A percentile compares a stretch with the other conserved stretches of the same genome.
These are phyloP conservation scores for Coemansia sp. DNA, from an alignment of 192 early-diverging fungal species.

Conservation along the genomic window DNA sequence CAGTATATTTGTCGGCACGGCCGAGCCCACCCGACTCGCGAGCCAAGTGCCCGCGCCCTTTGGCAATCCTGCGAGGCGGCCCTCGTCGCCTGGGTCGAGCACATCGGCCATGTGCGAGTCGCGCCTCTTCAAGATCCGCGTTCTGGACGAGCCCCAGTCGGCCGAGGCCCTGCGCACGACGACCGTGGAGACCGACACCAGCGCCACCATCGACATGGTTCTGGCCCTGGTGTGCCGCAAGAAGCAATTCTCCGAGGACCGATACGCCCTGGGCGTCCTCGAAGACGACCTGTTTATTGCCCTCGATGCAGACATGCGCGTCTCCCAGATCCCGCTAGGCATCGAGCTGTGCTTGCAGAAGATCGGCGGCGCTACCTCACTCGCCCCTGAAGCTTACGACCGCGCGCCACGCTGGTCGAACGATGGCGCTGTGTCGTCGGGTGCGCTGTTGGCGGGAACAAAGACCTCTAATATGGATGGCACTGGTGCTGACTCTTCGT, in stretches of 20 bases:
- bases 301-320: constrained; percentile 75
- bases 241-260: constrained; percentile 78
- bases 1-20: constrained; percentile 36
- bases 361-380: constrained; percentile 21
- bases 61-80: background rate
- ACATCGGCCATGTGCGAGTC: constrained; percentile 9
- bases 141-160: constrained; percentile 23
- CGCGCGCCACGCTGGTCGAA: background rate
- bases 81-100: background rate
- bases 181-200: constrained; percentile 73
- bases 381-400: background rate
- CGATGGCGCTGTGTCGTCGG: constrained; percentile 1
- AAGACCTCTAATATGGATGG: background rate
- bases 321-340: constrained; percentile 56
- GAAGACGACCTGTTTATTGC: constrained; percentile 69
- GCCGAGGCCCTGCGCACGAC: constrained; percentile 85
- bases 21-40: background rate
- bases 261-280: constrained; percentile 84
- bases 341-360: constrained; percentile 48
- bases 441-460: background rate
- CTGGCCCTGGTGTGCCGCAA: constrained; percentile 86
- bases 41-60: background rate
- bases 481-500: constrained; percentile 6
- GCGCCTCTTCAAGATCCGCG: constrained; percentile 31
- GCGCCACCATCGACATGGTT: constrained; percentile 75